Conservation (phyloP, 2,329 filamentous ascomycete genomes). For the Xylariales sp. region DNA sequence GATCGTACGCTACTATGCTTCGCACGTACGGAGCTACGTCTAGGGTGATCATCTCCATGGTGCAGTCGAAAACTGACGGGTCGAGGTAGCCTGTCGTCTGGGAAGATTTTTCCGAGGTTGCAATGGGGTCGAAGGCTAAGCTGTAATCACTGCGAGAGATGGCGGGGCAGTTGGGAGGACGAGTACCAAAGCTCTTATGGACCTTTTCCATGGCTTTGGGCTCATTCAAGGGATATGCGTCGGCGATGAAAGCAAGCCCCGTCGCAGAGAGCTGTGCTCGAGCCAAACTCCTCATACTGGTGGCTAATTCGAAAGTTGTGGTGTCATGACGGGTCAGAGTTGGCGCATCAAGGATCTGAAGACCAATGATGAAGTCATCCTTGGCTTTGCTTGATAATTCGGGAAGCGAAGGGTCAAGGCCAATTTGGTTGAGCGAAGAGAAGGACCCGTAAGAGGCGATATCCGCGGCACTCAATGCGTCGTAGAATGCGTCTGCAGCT, state of each 20-base stretch:
- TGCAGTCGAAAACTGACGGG: slow-evolving; percentile 73
- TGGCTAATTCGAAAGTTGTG: slow-evolving; percentile 26
- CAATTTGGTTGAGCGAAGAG: slow-evolving; percentile 33
- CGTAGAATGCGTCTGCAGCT: slow-evolving; percentile 48
- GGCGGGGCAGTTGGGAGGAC: slow-evolving; percentile 14
- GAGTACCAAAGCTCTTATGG: slow-evolving; percentile 29
- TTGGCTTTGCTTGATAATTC: slow-evolving; percentile 40
- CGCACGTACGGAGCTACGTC: slow-evolving; percentile 92
- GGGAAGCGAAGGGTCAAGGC: slow-evolving; percentile 60
- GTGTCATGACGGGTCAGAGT: slow-evolving; percentile 27
- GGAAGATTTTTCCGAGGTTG: slow-evolving; percentile 41
- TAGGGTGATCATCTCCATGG: slow-evolving; percentile 57
- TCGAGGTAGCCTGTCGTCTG: slow-evolving; percentile 43
- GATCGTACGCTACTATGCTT: slow-evolving; percentile 73
- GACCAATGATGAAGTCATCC: slow-evolving; percentile 48
- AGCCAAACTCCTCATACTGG: slow-evolving; percentile 28
- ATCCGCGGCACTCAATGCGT: slow-evolving; percentile 63
- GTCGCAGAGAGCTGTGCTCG: slow-evolving; percentile 15
- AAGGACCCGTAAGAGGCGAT: slow-evolving; percentile 47
- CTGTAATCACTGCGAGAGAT: slow-evolving; percentile 50
- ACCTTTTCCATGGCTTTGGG: slow-evolving; percentile 24
- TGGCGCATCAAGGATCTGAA: slow-evolving; percentile 43
- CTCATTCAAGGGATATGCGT: slow-evolving; percentile 16
- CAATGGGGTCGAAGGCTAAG: slow-evolving; percentile 57
- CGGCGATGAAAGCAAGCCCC: not conserved